Conservation (phyloP, 441 rosid species). For the Kokia cookei region DNA sequence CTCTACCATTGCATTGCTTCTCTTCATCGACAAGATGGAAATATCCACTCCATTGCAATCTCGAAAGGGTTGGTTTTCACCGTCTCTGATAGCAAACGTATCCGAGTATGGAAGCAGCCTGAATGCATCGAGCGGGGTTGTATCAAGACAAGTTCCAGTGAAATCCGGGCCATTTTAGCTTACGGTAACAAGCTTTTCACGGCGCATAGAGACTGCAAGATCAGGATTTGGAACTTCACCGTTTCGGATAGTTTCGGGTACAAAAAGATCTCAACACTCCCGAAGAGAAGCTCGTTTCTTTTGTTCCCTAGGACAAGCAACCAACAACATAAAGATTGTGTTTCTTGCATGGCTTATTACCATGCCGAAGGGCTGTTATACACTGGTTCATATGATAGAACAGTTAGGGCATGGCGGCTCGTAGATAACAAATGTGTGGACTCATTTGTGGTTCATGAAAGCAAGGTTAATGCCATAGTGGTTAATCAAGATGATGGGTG, state of each 20-base stretch:
- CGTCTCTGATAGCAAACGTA: slow-evolving; percentile 33
- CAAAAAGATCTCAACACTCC: slow-evolving; percentile 39
- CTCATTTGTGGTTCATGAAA: slow-evolving; percentile 50
- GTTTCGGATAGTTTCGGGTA: slow-evolving; percentile 20
- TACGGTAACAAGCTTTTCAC: slow-evolving; percentile 45
- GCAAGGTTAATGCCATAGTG: slow-evolving; percentile 29
- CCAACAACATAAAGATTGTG: slow-evolving; percentile 34
- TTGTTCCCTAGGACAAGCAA: slow-evolving; percentile 21
- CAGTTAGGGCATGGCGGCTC: slow-evolving; percentile 47
- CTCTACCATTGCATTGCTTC: slow-evolving; percentile 46
- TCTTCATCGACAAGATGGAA: slow-evolving; percentile 39
- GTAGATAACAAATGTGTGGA: slow-evolving; percentile 39
- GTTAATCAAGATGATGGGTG: slow-evolving; percentile 55
- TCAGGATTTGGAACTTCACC: slow-evolving; percentile 43
- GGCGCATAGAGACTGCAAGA: slow-evolving; percentile 35
- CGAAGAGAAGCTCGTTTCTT: slow-evolving; percentile 28
- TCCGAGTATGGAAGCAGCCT: slow-evolving; percentile 43
- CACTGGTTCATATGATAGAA: slow-evolving; percentile 39
- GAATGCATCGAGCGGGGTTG: slow-evolving; percentile 38
- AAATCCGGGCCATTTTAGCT: slow-evolving; percentile 36
- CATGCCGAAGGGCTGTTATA: slow-evolving; percentile 45
- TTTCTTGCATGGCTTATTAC: slow-evolving; percentile 56
- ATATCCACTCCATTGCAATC: slow-evolving; percentile 34
- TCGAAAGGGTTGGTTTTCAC: slow-evolving; percentile 45
- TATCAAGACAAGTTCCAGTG: slow-evolving; percentile 32